Percentiles rank a stretch among this genome's conserved stretches.
These are phyloP conservation scores for Fraxinus velutina DNA, from an alignment of 305 asterid genomes.

Conservation along the genomic window DNA sequence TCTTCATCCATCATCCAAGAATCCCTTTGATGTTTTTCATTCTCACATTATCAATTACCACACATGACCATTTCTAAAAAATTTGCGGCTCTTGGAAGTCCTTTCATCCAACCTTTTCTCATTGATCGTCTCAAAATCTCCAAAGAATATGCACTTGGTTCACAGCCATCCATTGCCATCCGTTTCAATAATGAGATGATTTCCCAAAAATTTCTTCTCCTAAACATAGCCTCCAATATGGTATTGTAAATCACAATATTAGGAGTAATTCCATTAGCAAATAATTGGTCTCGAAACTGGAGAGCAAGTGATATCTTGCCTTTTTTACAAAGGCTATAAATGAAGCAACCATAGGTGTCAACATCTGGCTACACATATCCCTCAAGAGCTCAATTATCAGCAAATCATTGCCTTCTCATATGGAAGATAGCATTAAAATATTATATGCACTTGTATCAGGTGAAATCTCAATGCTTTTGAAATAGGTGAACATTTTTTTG, in stretches of 20 bases:
- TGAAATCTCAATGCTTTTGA: conserved; percentile 37
- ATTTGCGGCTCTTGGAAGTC: conserved; percentile 32
- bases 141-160: conserved; percentile 35
- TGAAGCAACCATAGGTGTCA: conserved; percentile 41
- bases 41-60: conserved; percentile 21
- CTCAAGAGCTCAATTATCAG: conserved; percentile 38
- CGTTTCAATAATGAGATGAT: conserved; percentile 33
- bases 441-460: conserved; percentile 46
- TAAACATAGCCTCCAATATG: conserved; percentile 44
- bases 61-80: conserved; percentile 25
- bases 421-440: conserved; percentile 46
- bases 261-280: conserved; percentile 37
- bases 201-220: conserved; percentile 36
- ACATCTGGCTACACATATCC: conserved; percentile 40
- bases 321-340: conserved; percentile 38
- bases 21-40: background rate
- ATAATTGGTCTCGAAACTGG: conserved; percentile 36
- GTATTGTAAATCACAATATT: conserved; percentile 40
- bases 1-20: conserved; percentile 18
- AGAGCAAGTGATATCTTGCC: conserved; percentile 49
- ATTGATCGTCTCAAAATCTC: conserved; percentile 29
- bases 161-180: conserved; percentile 47
- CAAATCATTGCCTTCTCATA: conserved; percentile 35
- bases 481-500: conserved; percentile 25
- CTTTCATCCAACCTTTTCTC: conserved; percentile 31